Evolutionary conservation across 2,329 filamentous ascomycete species (phyloP), one percentile per base, ranked within the genome.

Genomic region (Aschersonia sp.): DNA sequence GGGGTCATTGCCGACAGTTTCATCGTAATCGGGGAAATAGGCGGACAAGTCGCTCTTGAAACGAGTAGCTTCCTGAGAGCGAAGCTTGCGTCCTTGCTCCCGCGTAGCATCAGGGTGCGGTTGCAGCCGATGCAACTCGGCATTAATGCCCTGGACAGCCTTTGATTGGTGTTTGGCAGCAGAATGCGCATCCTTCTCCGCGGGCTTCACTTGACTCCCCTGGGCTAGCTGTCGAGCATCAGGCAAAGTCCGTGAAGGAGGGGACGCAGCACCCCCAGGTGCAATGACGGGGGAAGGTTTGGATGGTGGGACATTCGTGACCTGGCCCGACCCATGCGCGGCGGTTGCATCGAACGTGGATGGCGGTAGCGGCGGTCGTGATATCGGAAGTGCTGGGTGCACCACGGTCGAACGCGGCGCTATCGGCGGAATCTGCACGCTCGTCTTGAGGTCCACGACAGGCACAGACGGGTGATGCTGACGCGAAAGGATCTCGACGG

Each of bases 11-110:
- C 86, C 89, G 66, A 97, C 88, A 55, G 96, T 78, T 61, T 94
- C 87, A 65, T 96, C 89, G 65, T 95, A 97, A 59, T 94, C 89
- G 47, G 85, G 82, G 60, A 97, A 96, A 67, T 95, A 97, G 45
- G 80, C 77, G 40, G 89, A 83, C 51, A 97, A 74, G 60, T 96
- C 89, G 66, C 89, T 96, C 73, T 94, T 95, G 67, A 89, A 83
- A 56, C 87, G 77, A 46, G 83, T 83, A 9, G 84, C 85, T 58
- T 94, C 88, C 58, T 94, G 85, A 47, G 88, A 94, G 52, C 91
- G 79, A 61, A 96, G 70, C 61, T 88, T 91, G 58, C 77, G 75
- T 53, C 89, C 84, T 55, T 85, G 82, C 51, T 80, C 70, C 55
- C 69, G 67, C 38, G 65, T 65, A 54, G 73, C 70, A 41, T 64